Evolutionary conservation across 176 grass and related monocot genomes (phyloP).

Genomic region (Triticum monococcum): DNA sequence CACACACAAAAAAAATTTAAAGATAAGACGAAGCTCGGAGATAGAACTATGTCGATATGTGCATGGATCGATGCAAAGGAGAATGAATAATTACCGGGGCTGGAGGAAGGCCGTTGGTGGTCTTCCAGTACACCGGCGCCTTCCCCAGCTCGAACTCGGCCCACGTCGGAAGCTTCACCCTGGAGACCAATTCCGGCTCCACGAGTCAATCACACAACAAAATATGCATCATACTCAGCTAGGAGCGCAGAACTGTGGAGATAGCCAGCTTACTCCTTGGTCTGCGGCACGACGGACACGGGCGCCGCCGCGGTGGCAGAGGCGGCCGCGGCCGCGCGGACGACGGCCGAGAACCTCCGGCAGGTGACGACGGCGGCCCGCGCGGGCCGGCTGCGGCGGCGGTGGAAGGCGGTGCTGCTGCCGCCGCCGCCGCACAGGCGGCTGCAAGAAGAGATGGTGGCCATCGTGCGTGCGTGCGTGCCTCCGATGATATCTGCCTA

Average conservation of each 20-base stretch:
- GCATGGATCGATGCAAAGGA: background rate
- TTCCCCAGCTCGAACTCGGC: slow-evolving; percentile 85
- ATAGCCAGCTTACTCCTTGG: slow-evolving; percentile 18
- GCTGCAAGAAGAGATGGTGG: slow-evolving; percentile 50
- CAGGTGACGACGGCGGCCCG: background rate
- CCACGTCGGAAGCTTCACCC: slow-evolving; percentile 65
- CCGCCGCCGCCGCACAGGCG: slow-evolving; percentile 32
- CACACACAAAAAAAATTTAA: too few relatives aligned
- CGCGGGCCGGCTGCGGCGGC: background rate
- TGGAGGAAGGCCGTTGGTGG: slow-evolving; percentile 66
- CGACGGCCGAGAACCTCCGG: slow-evolving; percentile 12
- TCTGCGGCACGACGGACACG: background rate
- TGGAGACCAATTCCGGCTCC: background rate
- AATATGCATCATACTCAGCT: background rate
- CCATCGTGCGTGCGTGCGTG: background rate
- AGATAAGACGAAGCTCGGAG: background rate
- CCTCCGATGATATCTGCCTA: background rate
- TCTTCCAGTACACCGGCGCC: slow-evolving; percentile 89
- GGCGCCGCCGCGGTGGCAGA: background rate
- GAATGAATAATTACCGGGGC: slow-evolving; percentile 44
- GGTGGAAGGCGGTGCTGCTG: slow-evolving; percentile 14
- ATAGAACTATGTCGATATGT: background rate
- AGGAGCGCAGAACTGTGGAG: background rate
- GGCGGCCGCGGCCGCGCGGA: slow-evolving; percentile 17
- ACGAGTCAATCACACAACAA: background rate